Percentiles rank a stretch among this genome's conserved stretches.
phyloP scores from a whole-genome alignment of 805 yeast genomes.

The Suhomyces sp. region DNA sequence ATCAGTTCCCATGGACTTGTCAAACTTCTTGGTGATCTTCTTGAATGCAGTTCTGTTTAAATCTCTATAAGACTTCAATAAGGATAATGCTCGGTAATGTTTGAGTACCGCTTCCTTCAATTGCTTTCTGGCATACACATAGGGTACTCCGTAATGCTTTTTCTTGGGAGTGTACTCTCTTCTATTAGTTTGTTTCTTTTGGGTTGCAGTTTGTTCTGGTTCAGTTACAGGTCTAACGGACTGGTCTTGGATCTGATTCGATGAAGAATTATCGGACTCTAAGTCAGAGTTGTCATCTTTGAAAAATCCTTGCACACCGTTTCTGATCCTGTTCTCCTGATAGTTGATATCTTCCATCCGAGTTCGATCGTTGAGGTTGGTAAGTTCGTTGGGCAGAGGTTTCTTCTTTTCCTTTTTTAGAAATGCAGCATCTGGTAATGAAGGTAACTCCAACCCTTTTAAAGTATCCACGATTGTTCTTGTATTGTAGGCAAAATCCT shows the following conservation, averaged over 20 bases:
- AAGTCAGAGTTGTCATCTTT: conserved; percentile 5
- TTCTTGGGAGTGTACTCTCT: conserved; percentile 48
- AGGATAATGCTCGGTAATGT: conserved; percentile 68
- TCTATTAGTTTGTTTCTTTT: conserved; percentile 23
- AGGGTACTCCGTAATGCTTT: conserved; percentile 48
- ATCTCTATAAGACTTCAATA: conserved; percentile 65
- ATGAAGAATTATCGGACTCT: background rate
- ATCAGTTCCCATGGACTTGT: conserved; percentile 58
- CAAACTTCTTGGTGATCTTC: conserved; percentile 86
- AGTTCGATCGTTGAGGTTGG: conserved; percentile 5
- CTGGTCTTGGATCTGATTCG: background rate
- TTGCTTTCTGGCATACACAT: conserved; percentile 62
- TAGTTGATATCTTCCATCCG: conserved; percentile 27
- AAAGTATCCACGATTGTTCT: conserved; percentile 21
- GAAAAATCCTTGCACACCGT: conserved; percentile 20
- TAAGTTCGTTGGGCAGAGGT: conserved; percentile 8
- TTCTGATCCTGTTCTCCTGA: conserved; percentile 38
- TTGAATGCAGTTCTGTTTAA: conserved; percentile 86
- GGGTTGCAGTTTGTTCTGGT: conserved; percentile 17
- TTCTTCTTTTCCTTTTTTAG: conserved; percentile 15
- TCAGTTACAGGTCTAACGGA: background rate
- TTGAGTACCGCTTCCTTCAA: conserved; percentile 68
- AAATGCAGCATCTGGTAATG: conserved; percentile 38
- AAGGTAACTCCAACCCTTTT: conserved; percentile 37
- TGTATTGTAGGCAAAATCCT: conserved; percentile 29